Evolutionary conservation across 192 early-diverging fungal species (phyloP).

Genomic region (Pilobolus umbonatus): DNA sequence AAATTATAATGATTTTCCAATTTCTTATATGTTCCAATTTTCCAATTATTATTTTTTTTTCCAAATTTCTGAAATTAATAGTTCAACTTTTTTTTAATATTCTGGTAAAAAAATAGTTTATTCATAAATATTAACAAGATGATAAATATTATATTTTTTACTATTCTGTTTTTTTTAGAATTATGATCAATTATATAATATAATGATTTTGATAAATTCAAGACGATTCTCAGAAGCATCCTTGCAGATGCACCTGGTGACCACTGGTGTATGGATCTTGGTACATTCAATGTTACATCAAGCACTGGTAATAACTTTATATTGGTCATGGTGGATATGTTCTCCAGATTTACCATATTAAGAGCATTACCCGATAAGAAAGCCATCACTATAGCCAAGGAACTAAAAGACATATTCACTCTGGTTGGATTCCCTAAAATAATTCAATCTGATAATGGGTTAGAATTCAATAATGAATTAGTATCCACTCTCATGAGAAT

Average conservation of each 20-base stretch:
- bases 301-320: conserved; percentile 3
- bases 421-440: not conserved
- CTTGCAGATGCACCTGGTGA: not conserved
- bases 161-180: no score
- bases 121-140: no score
- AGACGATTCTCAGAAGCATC: not conserved
- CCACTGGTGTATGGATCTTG: not conserved
- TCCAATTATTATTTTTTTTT: no score
- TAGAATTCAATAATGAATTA: not conserved
- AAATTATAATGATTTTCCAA: no score
- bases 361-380: not conserved
- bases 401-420: not conserved
- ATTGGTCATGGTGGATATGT: conserved; percentile 4
- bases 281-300: conserved; percentile 1
- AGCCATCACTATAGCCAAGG: not conserved
- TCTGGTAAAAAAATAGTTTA: no score
- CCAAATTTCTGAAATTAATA: no score
- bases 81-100: no score
- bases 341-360: not conserved
- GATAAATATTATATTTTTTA: no score
- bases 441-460: not conserved
- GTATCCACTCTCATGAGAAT: not conserved
- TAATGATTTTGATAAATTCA: no score
- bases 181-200: no score
- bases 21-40: no score